These are phyloP conservation scores for Phoma herbarum DNA, from an alignment of 2,329 filamentous ascomycete genomes.

Conservation along the genomic window DNA sequence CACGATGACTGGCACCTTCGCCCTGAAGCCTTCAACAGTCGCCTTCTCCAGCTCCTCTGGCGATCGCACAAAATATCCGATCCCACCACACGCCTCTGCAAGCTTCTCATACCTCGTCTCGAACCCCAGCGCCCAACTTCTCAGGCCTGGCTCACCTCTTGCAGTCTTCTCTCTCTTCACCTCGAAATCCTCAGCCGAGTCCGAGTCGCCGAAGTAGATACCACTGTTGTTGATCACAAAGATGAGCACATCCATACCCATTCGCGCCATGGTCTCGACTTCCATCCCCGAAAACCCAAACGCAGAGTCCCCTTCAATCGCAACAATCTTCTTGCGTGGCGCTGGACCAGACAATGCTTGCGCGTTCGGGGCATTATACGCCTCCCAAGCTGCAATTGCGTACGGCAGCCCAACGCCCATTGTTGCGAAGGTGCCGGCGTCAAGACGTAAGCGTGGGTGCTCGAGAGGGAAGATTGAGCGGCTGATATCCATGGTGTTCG, in stretches of 20 bases:
- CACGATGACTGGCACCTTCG: conserved; percentile 60
- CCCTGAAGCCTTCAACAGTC: conserved; percentile 60
- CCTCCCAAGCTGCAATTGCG: conserved; percentile 64
- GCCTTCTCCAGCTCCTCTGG: conserved; percentile 62
- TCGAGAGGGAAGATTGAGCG: conserved; percentile 63
- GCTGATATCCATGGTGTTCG: conserved; percentile 70
- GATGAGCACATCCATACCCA: conserved; percentile 63
- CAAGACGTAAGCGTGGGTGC: conserved; percentile 63
- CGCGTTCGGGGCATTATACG: conserved; percentile 59
- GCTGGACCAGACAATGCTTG: conserved; percentile 45
- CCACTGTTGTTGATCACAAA: conserved; percentile 66
- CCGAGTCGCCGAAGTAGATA: conserved; percentile 50
- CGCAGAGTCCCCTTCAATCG: conserved; percentile 65
- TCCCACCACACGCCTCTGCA: conserved; percentile 63
- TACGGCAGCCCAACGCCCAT: conserved; percentile 69
- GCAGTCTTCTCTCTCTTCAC: conserved; percentile 48
- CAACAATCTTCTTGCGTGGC: conserved; percentile 62
- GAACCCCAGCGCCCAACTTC: conserved; percentile 62
- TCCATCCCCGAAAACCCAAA: conserved; percentile 66
- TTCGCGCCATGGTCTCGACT: conserved; percentile 65
- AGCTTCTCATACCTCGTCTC: conserved; percentile 65
- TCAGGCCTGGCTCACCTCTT: conserved; percentile 51
- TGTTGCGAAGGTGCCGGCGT: conserved; percentile 67
- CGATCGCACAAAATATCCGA: conserved; percentile 61
- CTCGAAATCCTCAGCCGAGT: conserved; percentile 55